Percentiles rank a stretch among this genome's conserved stretches.
Evolutionary conservation across 805 yeast genomes (phyloP).

Genomic region (Yamadazyma tumulicola): DNA sequence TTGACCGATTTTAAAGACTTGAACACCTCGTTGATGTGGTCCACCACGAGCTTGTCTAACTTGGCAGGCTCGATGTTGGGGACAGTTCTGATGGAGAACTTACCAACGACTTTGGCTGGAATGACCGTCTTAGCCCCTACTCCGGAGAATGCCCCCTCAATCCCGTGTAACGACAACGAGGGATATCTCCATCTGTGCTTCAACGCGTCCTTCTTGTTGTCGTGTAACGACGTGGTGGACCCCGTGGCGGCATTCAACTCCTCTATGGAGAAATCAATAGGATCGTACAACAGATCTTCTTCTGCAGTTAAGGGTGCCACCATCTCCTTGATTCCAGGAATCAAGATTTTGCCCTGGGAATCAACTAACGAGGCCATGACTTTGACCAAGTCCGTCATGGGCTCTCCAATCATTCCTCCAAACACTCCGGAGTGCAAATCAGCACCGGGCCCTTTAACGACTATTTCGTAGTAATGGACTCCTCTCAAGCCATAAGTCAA

Average conservation of each 20-base stretch:
- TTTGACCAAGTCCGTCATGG: constrained; percentile 87
- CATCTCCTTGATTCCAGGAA: constrained; percentile 90
- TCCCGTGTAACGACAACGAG: constrained; percentile 91
- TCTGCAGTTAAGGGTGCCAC: constrained; percentile 86
- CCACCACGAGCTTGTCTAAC: constrained; percentile 72
- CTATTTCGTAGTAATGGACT: constrained; percentile 84
- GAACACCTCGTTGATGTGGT: constrained; percentile 66
- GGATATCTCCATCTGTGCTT: constrained; percentile 99
- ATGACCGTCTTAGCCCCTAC: constrained; percentile 98
- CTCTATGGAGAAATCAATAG: constrained; percentile 77
- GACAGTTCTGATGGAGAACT: constrained; percentile 95
- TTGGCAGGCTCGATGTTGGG: constrained; percentile 84
- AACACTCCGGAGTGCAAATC: constrained; percentile 96
- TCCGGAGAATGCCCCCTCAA: constrained; percentile 95
- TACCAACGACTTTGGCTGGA: constrained; percentile 91
- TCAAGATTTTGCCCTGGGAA: constrained; percentile 73
- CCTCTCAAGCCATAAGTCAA: constrained; percentile 98
- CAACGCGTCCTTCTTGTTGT: constrained; percentile 76
- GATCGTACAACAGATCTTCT: constrained; percentile 77
- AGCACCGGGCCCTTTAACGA: constrained; percentile 87
- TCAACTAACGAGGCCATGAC: constrained; percentile 77
- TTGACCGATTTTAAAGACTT: constrained; percentile 73
- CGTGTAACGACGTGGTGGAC: constrained; percentile 75
- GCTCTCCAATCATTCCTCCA: constrained; percentile 97
- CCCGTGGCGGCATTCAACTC: constrained; percentile 90